A percentile compares a stretch with the other conserved stretches of the same genome.
phyloP scores from a whole-genome alignment of 352 stramenopile species.

The Phytopythium helicoides region DNA sequence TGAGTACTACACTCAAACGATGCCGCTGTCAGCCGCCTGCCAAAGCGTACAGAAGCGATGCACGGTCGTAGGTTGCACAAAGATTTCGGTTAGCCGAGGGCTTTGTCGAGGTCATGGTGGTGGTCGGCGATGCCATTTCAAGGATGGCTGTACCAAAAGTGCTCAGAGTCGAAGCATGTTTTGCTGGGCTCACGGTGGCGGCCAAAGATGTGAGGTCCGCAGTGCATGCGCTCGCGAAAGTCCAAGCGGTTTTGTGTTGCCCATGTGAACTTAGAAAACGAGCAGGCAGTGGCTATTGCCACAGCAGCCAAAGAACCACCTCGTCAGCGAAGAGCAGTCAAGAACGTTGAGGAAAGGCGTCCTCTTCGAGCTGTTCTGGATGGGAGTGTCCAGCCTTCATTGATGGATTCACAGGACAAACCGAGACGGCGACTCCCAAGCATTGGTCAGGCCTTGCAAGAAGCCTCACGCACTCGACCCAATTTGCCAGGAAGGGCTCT shows the following conservation, averaged over 20 bases:
- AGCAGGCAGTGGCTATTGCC: background rate
- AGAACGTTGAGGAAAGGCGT: background rate
- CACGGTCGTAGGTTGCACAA: conserved; percentile 49
- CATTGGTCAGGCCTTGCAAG: conserved; percentile 44
- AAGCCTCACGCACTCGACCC: conserved; percentile 35
- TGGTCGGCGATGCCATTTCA: conserved; percentile 59
- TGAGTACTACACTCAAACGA: conserved; percentile 37
- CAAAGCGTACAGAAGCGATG: conserved; percentile 65
- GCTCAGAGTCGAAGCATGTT: conserved; percentile 66
- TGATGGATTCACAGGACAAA: background rate
- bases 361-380: background rate
- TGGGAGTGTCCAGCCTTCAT: background rate
- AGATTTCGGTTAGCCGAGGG: conserved; percentile 64
- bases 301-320: background rate
- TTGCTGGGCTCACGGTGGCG: conserved; percentile 68
- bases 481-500: conserved; percentile 31
- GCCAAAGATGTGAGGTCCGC: conserved; percentile 60
- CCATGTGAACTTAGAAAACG: conserved; percentile 39
- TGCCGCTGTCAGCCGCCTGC: conserved; percentile 45
- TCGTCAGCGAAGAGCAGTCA: background rate
- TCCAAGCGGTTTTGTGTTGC: conserved; percentile 62
- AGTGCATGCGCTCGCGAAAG: conserved; percentile 69
- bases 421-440: conserved; percentile 32
- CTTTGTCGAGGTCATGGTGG: conserved; percentile 67
- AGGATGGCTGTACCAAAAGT: conserved; percentile 53